phyloP scores from a whole-genome alignment of 1,284 basidiomycete species.

The Cutaneotrichosporon sp. region DNA sequence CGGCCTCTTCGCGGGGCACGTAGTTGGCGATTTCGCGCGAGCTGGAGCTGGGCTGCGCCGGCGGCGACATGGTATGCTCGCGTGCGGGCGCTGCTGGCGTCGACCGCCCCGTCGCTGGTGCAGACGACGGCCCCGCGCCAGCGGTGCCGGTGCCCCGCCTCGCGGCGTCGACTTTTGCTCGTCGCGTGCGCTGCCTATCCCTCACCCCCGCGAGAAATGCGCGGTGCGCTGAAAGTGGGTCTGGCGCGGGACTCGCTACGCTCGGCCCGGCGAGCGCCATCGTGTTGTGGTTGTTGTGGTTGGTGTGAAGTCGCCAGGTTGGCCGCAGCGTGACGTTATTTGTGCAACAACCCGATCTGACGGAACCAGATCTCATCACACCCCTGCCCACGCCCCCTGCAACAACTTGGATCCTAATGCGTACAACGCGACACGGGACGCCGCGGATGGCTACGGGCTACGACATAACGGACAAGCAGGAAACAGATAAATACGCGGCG shows the following conservation, averaged over 20 bases:
- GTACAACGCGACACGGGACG: too few species aligned
- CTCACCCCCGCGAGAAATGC: slow-evolving; percentile 51
- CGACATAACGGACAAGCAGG: too few species aligned
- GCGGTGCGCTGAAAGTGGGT: slow-evolving; percentile 51
- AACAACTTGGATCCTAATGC: too few species aligned
- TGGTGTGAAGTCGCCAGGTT: not conserved
- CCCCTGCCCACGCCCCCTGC: too few species aligned
- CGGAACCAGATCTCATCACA: too few species aligned
- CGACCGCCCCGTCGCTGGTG: too few species aligned
- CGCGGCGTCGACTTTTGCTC: slow-evolving; percentile 40
- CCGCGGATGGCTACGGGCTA: too few species aligned
- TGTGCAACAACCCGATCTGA: too few species aligned
- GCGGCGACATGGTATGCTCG: too few species aligned
- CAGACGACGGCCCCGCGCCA: slow-evolving; percentile 21
- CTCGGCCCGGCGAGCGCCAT: slow-evolving; percentile 1
- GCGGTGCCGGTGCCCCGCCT: slow-evolving; percentile 13
- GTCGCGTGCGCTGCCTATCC: slow-evolving; percentile 49
- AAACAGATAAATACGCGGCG: too few species aligned
- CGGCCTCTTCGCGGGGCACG: slow-evolving; percentile 83
- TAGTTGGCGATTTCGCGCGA: slow-evolving; percentile 62
- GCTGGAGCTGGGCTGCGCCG: too few species aligned
- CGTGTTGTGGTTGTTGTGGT: not conserved
- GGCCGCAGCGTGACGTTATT: not conserved
- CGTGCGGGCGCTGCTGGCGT: not conserved
- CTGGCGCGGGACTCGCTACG: too few species aligned